phyloP scores from a whole-genome alignment of 768 basidiomycete genomes.

The Hysterangium stoloniferum region DNA sequence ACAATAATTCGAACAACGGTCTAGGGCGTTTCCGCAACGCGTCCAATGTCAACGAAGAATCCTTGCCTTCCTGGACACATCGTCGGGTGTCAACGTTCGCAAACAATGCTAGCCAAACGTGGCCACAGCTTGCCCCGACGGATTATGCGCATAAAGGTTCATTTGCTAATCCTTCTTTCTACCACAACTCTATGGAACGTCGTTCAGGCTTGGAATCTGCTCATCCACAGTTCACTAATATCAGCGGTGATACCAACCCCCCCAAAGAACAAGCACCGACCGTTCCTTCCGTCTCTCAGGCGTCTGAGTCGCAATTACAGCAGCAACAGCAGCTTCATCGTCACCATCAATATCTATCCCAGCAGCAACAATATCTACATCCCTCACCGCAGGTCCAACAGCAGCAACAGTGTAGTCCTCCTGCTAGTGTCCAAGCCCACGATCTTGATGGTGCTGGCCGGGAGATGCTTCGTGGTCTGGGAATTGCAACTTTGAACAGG shows the following conservation, averaged over 20 bases:
- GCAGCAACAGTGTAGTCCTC: constrained; percentile 21
- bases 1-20: not conserved
- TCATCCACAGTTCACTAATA: constrained; percentile 30
- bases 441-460: constrained; percentile 17
- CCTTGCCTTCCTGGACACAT: not conserved
- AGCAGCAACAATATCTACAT: constrained; percentile 24
- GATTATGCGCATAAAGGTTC: constrained; percentile 31
- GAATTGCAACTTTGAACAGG: constrained; percentile 1
- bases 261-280: constrained; percentile 15
- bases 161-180: constrained; percentile 34
- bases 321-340: constrained; percentile 20
- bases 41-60: not conserved
- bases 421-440: constrained; percentile 39
- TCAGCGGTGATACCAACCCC: constrained; percentile 15
- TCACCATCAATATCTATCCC: constrained; percentile 49
- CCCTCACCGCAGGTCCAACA: constrained; percentile 30
- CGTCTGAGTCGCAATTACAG: constrained; percentile 47
- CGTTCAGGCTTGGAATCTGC: not conserved
- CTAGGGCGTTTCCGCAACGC: not conserved
- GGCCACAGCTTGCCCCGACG: constrained; percentile 38
- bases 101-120: constrained; percentile 46
- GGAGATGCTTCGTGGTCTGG: constrained; percentile 9
- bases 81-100: not conserved
- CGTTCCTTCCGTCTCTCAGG: constrained; percentile 19
- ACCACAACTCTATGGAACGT: constrained; percentile 27